Conservation (phyloP, 257 asterid genomes). For the Gentiana straminea region DNA sequence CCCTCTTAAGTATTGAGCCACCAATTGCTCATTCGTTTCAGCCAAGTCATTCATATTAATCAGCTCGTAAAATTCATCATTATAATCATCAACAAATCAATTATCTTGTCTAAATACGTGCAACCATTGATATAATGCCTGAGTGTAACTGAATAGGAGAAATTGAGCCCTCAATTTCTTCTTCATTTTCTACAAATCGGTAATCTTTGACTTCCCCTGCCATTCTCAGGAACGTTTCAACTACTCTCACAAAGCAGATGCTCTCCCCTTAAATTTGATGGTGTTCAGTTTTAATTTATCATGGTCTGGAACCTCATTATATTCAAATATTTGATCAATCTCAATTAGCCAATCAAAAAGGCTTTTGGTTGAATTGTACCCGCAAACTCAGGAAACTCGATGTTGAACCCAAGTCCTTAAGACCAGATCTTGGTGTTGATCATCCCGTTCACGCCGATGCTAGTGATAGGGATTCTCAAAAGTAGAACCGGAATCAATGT, state of each 20-base stretch:
- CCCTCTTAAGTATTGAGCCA: background rate
- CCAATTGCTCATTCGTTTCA: constrained; percentile 1
- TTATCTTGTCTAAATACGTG: background rate
- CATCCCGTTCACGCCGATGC: background rate
- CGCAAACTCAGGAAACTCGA: background rate
- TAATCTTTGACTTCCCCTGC: constrained; percentile 2
- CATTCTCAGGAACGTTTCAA: background rate
- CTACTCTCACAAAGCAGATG: constrained; percentile 4
- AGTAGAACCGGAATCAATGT: no score
- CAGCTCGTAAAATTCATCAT: background rate
- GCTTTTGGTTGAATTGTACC: background rate
- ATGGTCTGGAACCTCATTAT: background rate
- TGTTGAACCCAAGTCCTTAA: background rate
- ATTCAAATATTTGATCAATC: background rate
- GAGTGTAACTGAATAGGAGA: constrained; percentile 3
- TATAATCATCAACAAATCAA: background rate
- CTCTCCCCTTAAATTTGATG: background rate
- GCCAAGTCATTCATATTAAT: background rate
- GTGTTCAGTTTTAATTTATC: background rate
- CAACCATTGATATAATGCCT: background rate
- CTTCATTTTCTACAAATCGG: background rate
- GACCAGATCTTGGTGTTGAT: no score
- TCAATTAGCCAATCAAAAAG: constrained; percentile 1
- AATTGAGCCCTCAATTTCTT: background rate
- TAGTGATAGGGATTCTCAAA: no score